Conservation (phyloP, 768 basidiomycete species). For the Leucocoprinus sp. region DNA sequence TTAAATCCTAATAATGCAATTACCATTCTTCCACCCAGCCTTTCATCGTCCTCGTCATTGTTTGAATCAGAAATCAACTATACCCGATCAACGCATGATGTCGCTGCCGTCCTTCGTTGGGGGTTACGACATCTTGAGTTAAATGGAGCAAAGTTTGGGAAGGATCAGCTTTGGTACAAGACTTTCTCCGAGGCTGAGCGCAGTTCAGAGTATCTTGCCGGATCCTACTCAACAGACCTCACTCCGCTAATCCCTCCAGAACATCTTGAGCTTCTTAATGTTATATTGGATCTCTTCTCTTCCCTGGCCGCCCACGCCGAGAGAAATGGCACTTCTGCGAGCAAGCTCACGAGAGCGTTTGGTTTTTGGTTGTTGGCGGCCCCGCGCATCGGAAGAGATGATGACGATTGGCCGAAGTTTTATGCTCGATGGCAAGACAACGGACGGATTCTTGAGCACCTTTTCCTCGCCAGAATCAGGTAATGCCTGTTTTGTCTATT, state of each 20-base stretch:
- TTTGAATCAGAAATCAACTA: slow-evolving; percentile 62
- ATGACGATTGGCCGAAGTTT: slow-evolving; percentile 56
- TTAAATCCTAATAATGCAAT: slow-evolving; percentile 38
- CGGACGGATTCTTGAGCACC: slow-evolving; percentile 66
- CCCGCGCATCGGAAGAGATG: slow-evolving; percentile 34
- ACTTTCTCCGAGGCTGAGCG: slow-evolving; percentile 56
- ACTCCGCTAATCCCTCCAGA: slow-evolving; percentile 49
- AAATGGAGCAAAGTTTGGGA: slow-evolving; percentile 52
- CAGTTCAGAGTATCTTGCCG: slow-evolving; percentile 47
- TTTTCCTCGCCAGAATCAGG: slow-evolving; percentile 71
- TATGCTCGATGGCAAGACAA: slow-evolving; percentile 70
- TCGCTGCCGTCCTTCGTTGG: slow-evolving; percentile 78
- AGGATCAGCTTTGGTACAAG: slow-evolving; percentile 59
- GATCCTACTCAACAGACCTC: slow-evolving; percentile 55
- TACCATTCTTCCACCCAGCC: slow-evolving; percentile 43
- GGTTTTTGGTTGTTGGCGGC: slow-evolving; percentile 65
- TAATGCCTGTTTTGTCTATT: slow-evolving; percentile 20
- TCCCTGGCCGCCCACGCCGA: slow-evolving; percentile 69
- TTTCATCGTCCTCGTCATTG: slow-evolving; percentile 32
- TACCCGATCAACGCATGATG: slow-evolving; percentile 64
- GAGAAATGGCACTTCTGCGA: slow-evolving; percentile 65
- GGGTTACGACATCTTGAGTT: slow-evolving; percentile 66
- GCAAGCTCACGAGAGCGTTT: slow-evolving; percentile 65
- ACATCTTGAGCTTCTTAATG: slow-evolving; percentile 50
- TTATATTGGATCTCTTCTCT: slow-evolving; percentile 54